These are phyloP conservation scores for Actinomortierella wolfii DNA, from an alignment of 371 early-diverging fungal genomes.

Conservation along the genomic window DNA sequence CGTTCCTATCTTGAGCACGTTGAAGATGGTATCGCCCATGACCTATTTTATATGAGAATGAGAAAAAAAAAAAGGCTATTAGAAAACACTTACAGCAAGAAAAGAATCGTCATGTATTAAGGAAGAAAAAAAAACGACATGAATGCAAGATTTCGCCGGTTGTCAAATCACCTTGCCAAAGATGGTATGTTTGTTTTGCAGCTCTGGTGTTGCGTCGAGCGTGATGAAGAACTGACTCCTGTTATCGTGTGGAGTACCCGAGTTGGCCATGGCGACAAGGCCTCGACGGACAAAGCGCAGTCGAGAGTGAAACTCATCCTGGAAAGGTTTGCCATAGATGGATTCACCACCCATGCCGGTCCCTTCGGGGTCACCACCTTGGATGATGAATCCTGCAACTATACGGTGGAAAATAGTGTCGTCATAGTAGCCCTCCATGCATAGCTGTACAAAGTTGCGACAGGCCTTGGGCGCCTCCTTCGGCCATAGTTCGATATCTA, in stretches of 20 bases:
- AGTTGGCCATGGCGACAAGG: slow-evolving; percentile 90
- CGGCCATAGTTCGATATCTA: slow-evolving; percentile 93
- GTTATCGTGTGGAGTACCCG: slow-evolving; percentile 75
- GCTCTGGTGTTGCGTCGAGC: slow-evolving; percentile 81
- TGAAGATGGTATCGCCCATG: slow-evolving; percentile 91
- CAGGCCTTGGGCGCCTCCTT: slow-evolving; percentile 92
- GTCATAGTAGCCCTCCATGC: slow-evolving; percentile 85
- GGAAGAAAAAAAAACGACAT: neutral
- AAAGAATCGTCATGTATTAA: neutral
- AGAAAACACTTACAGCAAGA: neutral
- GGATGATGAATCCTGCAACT: slow-evolving; percentile 88
- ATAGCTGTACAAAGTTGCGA: slow-evolving; percentile 93
- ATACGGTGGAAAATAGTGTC: slow-evolving; percentile 88
- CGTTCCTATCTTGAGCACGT: slow-evolving; percentile 86
- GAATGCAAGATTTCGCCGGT: neutral
- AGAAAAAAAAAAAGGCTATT: no score
- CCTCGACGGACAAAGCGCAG: slow-evolving; percentile 89
- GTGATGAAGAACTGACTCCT: slow-evolving; percentile 95
- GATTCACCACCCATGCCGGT: slow-evolving; percentile 91
- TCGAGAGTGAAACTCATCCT: slow-evolving; percentile 91
- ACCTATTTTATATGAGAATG: slow-evolving; percentile 51
- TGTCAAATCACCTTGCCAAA: slow-evolving; percentile 81
- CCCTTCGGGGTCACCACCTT: slow-evolving; percentile 97
- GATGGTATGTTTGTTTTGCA: slow-evolving; percentile 87
- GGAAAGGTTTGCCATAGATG: slow-evolving; percentile 83